Evolutionary conservation across 2,329 filamentous ascomycete genomes (phyloP), one percentile per base, ranked within the genome.

Genomic region (Trichophyton rubrum): DNA sequence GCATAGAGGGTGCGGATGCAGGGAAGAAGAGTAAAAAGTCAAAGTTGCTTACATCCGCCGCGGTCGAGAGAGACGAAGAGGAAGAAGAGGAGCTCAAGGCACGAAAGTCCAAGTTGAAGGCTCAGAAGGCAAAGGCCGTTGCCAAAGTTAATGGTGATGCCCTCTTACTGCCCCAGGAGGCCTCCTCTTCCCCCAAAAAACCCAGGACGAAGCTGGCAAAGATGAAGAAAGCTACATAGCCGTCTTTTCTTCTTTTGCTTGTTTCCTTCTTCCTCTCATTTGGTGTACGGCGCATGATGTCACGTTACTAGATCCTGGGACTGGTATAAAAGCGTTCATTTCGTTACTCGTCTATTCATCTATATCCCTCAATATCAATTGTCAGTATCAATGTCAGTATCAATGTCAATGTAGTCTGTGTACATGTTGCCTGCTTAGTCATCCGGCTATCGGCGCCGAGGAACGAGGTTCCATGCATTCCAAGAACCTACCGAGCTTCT

Each of bases 91-190:
- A 67, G 35, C 66, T 68, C 4, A 66, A 68, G 58, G 67, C 71
- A 24, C 68, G 73, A 61, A 80, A 78, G 68, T 73, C 77, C 65
- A 80, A 77, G 69, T 71, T 78, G 60, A 75, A 75, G 68, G 74
- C 77, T 65, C 73, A 79, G 65, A 81, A 81, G 72, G 71, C 74
- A 24, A 73, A 76, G 62, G 76, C 67, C 38, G 17, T 63, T 38
- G 51, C 55, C 7, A n/a, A 47, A 3, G 41, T 41, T 7, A 38
- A 59, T 33, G 38, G 43, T 4, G 43, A 30, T 53, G 55, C 33
- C 40, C 38, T 20, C 30, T 33, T 57, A 33, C 51, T 30, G 33
- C 55, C 13, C n/a, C 13, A 13, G 27, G 22, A 57, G n/a, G 33
- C 30, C 0, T 30, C 27, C 5, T 30, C 27, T 1, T 30, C 27